These are phyloP conservation scores for Lasiosphaeria miniovina DNA, from an alignment of 495 filamentous ascomycete species.

Conservation along the genomic window DNA sequence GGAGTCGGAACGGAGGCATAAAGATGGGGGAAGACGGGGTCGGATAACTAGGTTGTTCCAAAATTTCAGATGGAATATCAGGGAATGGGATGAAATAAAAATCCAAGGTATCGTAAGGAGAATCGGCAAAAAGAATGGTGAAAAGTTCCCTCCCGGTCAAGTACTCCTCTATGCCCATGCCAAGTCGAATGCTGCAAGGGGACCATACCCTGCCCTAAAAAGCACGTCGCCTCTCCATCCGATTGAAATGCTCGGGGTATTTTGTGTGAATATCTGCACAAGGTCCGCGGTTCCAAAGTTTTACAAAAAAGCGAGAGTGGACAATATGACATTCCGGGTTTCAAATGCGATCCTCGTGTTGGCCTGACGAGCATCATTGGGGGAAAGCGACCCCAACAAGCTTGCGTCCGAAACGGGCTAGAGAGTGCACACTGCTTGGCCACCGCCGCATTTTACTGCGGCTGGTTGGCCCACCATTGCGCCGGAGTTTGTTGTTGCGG, in stretches of 20 bases:
- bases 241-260: conserved; percentile 21
- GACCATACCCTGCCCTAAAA: conserved; percentile 15
- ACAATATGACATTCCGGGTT: not conserved
- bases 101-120: not conserved
- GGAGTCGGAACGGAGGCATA: too few species aligned
- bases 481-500: conserved; percentile 40
- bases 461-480: conserved; percentile 48
- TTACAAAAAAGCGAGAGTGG: conserved; percentile 5
- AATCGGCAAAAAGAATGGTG: not conserved
- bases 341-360: conserved; percentile 4
- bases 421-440: not conserved
- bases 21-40: too few species aligned
- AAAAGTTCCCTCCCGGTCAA: not conserved
- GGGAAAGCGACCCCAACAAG: not conserved
- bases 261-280: conserved; percentile 17
- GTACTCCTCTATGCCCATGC: conserved; percentile 33
- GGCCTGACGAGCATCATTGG: not conserved
- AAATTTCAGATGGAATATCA: not conserved
- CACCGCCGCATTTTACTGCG: conserved; percentile 29
- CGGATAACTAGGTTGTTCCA: too few species aligned
- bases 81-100: not conserved
- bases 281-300: conserved; percentile 20
- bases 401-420: not conserved
- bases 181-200: conserved; percentile 19
- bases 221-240: conserved; percentile 26